Base-by-base conservation (phyloP, 140 eudicot genomes). In the Ambrosia hybrid region DNA sequence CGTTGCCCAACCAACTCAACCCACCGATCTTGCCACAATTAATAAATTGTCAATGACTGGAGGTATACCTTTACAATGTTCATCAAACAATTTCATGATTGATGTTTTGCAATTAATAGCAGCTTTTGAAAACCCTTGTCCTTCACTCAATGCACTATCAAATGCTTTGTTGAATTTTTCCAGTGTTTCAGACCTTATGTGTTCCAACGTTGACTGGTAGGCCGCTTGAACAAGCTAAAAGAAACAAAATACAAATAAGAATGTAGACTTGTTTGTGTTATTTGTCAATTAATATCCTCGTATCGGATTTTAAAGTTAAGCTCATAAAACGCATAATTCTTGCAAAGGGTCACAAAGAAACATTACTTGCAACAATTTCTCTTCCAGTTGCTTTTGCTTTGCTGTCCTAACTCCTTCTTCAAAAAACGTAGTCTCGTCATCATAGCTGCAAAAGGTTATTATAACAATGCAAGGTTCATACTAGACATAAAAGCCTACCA, bases 181-280 rank as follows among this genome's bases (percentile, higher is more conserved):
- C 51, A 87, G 58, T 51, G 86, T 79, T 67, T 81, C 87, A 17
- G 91, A 79, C 38, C 85, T 83, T 37, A 87, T 79, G 41, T 90
- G 95, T 41, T 86, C 88, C 85, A 90, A 78, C 71, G 85, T 77
- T 37, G 80, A 71, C 4, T 79, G 89, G 73, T 85, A 83, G 57
- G 96, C 86, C 12, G 91, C 86, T 87, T 85, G 89, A 66, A 87
- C 95, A 79, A 75, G 94, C 96, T 89, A 76, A 79, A 41, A 71
- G 49, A 73, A 56, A 67, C 13, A 45, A 8, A 72, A n/a, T 46
- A 33, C 36, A 3, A 51, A 48, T 51, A 70, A 70, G 14, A 7
- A 70, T 38, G 17, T 55, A 26, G 13, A 0, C 65, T 70, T 21
- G 51, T 15, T 36, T 36, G 53, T 55, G 21, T 52, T 38, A 55